Evolutionary conservation across 768 basidiomycete species (phyloP).

Genomic region (Sistotremastrum suecicum): DNA sequence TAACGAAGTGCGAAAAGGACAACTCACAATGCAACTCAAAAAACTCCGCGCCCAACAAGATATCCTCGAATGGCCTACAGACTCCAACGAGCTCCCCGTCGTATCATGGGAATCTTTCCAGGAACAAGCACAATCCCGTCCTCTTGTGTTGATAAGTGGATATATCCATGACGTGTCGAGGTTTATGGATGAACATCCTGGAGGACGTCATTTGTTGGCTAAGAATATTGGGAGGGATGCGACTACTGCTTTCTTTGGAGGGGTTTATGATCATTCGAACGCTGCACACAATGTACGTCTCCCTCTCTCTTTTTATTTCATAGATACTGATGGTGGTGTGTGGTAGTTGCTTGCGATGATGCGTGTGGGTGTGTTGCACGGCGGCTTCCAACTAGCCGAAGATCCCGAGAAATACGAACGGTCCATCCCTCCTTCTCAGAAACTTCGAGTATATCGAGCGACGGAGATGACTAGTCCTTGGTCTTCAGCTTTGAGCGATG

Average conservation of each 20-base stretch:
- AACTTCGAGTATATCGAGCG: slow-evolving; percentile 27
- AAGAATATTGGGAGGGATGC: slow-evolving; percentile 85
- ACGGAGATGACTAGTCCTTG: slow-evolving; percentile 19
- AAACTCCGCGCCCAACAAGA: slow-evolving; percentile 70
- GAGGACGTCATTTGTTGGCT: slow-evolving; percentile 71
- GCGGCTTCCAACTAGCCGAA: slow-evolving; percentile 27
- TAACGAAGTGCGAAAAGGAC: slow-evolving; percentile 71
- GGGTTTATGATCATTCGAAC: slow-evolving; percentile 80
- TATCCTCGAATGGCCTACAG: slow-evolving; percentile 62
- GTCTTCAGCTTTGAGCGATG: too few relatives aligned
- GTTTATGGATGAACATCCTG: slow-evolving; percentile 87
- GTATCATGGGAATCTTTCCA: slow-evolving; percentile 83
- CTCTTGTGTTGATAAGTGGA: slow-evolving; percentile 75
- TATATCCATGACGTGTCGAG: slow-evolving; percentile 83
- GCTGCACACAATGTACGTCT: slow-evolving; percentile 66
- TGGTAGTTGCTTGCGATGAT: slow-evolving; percentile 39
- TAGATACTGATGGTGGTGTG: neutral
- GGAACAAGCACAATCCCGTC: slow-evolving; percentile 63
- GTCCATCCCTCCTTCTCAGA: slow-evolving; percentile 33
- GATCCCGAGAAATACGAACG: slow-evolving; percentile 30
- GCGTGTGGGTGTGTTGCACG: slow-evolving; percentile 43
- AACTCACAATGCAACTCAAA: slow-evolving; percentile 90
- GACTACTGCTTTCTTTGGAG: slow-evolving; percentile 89
- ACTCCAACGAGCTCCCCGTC: slow-evolving; percentile 61
- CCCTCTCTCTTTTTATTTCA: neutral